Base-by-base conservation (phyloP, 805 yeast genomes). In the Blastobotrys robertii region DNA sequence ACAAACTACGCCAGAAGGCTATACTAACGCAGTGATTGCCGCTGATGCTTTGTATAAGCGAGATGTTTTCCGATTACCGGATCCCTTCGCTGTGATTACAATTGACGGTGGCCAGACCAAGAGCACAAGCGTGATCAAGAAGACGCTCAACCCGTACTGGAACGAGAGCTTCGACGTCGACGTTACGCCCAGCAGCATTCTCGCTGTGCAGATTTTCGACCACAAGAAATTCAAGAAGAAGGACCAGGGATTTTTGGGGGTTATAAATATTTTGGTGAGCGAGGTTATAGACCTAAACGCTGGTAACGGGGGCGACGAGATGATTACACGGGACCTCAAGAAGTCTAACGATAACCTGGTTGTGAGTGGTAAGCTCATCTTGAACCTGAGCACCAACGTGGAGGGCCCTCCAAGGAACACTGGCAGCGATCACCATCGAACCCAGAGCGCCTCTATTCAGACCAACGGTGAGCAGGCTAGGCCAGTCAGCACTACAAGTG, bases 191-290 rank as follows among this genome's bases (percentile, higher is more conserved):
- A 38, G 82, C 57, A 82, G 94, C 7, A 84, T 88, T 36, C 69
- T 92, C 41, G 94, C 90, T 10, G 77, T 92, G 48, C 97, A 92
- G 63, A 92, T 92, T 6, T 92, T 92, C 65, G 97, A 92, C 63
- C 97, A 90, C 62, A 88, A 87, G 62, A 92, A 92, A 65, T 92
- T 92, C 69, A 92, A 92, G 63, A 87, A 86, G 77, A 88, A 87
- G 73, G 98, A 92, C 61, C 99, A 92, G 64, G 99, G 99, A 4
- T 92, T 92, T 55, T 69, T 92, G 42, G 99, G 99, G 45, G 97
- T 92, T 13, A 92, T 92, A 48, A 92, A 92, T 62, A 75, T 92
- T 41, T 73, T 94, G 51, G 76, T 92, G 28, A 90, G 90, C 35
- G 97, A 92, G 62, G 86, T 84, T 25, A 74, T 90, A 45, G 94